Percentiles rank a stretch among this genome's conserved stretches.
These are phyloP conservation scores for Avena eriantha DNA, from an alignment of 176 grass and related monocot species.

Conservation along the genomic window DNA sequence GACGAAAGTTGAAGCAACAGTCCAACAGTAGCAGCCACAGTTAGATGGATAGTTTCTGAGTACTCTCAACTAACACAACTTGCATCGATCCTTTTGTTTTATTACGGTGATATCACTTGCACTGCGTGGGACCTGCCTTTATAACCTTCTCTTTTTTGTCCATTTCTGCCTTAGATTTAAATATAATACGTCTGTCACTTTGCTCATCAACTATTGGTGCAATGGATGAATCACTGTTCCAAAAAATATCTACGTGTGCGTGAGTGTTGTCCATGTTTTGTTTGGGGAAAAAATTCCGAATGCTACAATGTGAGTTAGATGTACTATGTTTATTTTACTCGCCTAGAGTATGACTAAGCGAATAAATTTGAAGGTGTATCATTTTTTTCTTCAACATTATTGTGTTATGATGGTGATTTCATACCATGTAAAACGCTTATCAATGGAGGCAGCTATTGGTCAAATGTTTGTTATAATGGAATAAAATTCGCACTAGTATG, in stretches of 20 bases:
- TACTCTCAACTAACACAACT: not conserved
- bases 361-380: not conserved
- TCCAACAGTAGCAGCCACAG: conserved; percentile 7
- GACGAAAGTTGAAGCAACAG: not conserved
- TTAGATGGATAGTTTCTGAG: not conserved
- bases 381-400: not conserved
- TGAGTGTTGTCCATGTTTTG: not conserved
- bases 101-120: conserved; percentile 7
- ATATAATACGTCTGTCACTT: not conserved
- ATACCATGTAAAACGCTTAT: too few relatives aligned
- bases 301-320: not conserved
- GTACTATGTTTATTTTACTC: not conserved
- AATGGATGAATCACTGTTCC: not conserved
- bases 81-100: not conserved
- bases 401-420: not conserved
- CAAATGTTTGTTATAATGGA: not conserved
- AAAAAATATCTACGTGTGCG: not conserved
- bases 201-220: conserved; percentile 18
- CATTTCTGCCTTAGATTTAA: not conserved
- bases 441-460: not conserved
- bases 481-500: not conserved
- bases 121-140: not conserved
- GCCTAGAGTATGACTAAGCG: not conserved
- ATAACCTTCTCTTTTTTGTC: conserved; percentile 6
- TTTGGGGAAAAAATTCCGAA: not conserved